These are phyloP conservation scores for Coniophora puteana DNA, from an alignment of 1,284 basidiomycete species.

Conservation along the genomic window DNA sequence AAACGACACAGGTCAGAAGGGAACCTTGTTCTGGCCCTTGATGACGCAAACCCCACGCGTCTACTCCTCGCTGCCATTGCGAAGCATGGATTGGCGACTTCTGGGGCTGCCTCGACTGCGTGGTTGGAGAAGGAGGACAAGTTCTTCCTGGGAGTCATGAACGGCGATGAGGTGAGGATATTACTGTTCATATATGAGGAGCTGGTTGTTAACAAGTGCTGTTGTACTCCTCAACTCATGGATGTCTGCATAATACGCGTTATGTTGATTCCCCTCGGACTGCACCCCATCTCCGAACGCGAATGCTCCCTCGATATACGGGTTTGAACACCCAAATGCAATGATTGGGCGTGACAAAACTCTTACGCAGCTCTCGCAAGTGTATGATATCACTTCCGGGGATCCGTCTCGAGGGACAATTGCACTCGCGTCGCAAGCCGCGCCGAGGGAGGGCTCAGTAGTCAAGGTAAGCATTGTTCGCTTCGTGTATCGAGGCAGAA, in stretches of 20 bases:
- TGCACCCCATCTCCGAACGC: no score
- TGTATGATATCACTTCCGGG: slow-evolving; percentile 68
- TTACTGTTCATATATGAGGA: no score
- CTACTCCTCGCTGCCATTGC: slow-evolving; percentile 62
- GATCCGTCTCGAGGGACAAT: slow-evolving; percentile 78
- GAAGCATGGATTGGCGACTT: slow-evolving; percentile 32
- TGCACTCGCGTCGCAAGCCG: slow-evolving; percentile 60
- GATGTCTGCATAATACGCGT: no score
- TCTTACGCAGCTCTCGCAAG: slow-evolving; percentile 38
- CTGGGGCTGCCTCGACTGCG: slow-evolving; percentile 1
- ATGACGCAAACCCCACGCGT: slow-evolving; percentile 66
- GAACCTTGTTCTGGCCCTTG: slow-evolving; percentile 70
- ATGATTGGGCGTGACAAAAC: no score
- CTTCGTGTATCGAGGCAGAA: no score
- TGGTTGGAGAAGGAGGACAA: slow-evolving; percentile 54
- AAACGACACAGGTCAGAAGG: slow-evolving; percentile 64
- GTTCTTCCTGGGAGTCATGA: slow-evolving; percentile 58
- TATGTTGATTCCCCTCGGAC: no score
- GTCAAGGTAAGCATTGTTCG: slow-evolving; percentile 54
- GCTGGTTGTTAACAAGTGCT: no score
- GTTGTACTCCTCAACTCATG: no score
- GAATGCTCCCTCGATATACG: no score
- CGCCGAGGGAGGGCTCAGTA: slow-evolving; percentile 50
- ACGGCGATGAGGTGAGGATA: slow-evolving; percentile 23
- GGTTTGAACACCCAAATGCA: no score